phyloP scores from a whole-genome alignment of 129 eudicot genomes.

The Rutidosis leptorrhynchoides region DNA sequence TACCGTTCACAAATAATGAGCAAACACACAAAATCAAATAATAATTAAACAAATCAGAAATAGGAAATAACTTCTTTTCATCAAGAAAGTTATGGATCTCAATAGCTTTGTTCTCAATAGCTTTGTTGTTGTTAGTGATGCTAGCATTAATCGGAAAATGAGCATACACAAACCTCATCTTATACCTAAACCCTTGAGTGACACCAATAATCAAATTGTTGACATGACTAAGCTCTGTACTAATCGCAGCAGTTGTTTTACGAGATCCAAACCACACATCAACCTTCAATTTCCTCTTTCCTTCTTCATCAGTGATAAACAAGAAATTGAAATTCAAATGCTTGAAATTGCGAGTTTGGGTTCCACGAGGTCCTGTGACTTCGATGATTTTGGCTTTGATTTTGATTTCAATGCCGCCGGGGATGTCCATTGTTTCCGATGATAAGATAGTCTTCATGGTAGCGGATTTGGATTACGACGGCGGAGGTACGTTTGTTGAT shows the following conservation, averaged over 20 bases:
- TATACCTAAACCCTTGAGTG: slow-evolving; percentile 35
- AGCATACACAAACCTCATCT: slow-evolving; percentile 40
- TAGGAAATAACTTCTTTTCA: slow-evolving; percentile 27
- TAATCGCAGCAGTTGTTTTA: slow-evolving; percentile 37
- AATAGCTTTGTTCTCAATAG: no score
- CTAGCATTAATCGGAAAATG: no score
- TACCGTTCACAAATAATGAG: no score
- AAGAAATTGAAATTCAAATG: slow-evolving; percentile 33
- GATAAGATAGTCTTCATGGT: slow-evolving; percentile 52
- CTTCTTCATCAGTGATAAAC: slow-evolving; percentile 35
- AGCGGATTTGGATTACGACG: neutral
- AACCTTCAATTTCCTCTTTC: no score
- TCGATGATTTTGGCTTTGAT: slow-evolving; percentile 45
- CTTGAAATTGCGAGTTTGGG: slow-evolving; percentile 37
- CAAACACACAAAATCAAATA: neutral
- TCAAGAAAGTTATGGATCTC: slow-evolving; percentile 39
- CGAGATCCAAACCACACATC: slow-evolving; percentile 40
- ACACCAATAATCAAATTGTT: slow-evolving; percentile 31
- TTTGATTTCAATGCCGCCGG: slow-evolving; percentile 41
- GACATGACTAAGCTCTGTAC: slow-evolving; percentile 36
- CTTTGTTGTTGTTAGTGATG: slow-evolving; percentile 23
- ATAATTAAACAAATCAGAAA: neutral
- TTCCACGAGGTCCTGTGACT: slow-evolving; percentile 38
- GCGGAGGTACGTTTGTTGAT: slow-evolving; percentile 11
- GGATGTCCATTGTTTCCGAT: slow-evolving; percentile 60